phyloP scores from a whole-genome alignment of 2,329 filamentous ascomycete genomes.

The Truncatella angustata region DNA sequence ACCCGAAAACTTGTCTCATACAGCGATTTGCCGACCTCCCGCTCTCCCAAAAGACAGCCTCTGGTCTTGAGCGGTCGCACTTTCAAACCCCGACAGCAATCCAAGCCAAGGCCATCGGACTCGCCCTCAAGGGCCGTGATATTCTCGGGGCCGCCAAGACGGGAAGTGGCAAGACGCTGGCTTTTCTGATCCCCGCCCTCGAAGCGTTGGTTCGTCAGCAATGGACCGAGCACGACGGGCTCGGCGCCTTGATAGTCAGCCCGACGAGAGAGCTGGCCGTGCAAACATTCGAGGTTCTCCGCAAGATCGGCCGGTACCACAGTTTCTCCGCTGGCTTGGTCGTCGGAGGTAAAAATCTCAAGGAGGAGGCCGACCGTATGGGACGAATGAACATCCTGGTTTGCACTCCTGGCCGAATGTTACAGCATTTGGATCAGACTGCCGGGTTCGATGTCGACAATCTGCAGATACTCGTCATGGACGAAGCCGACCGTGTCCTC shows the following conservation, averaged over 20 bases:
- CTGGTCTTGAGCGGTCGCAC: constrained; percentile 80
- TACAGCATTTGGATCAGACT: constrained; percentile 95
- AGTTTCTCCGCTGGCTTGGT: constrained; percentile 88
- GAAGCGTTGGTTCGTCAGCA: constrained; percentile 87
- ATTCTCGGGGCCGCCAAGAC: constrained; percentile 95
- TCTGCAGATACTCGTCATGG: constrained; percentile 86
- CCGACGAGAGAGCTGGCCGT: constrained; percentile 94
- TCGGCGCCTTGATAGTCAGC: constrained; percentile 89
- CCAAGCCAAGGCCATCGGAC: constrained; percentile 83
- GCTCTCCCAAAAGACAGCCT: constrained; percentile 75
- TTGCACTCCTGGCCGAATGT: constrained; percentile 89
- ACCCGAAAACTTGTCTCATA: constrained; percentile 56
- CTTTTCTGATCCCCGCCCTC: constrained; percentile 87
- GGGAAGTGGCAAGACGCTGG: constrained; percentile 90
- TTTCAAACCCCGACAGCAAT: constrained; percentile 91
- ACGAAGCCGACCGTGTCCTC: constrained; percentile 95
- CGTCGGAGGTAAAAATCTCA: constrained; percentile 88
- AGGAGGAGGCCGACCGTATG: constrained; percentile 81
- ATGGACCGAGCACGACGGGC: constrained; percentile 87
- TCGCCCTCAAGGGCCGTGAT: constrained; percentile 81
- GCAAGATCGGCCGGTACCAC: constrained; percentile 86
- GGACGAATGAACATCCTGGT: constrained; percentile 95
- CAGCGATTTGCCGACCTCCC: constrained; percentile 81
- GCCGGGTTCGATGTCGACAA: constrained; percentile 87
- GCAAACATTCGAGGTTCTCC: constrained; percentile 92